Conservation (phyloP, 2,329 filamentous ascomycete genomes). For the Phaeosphaeriaceae sp. region DNA sequence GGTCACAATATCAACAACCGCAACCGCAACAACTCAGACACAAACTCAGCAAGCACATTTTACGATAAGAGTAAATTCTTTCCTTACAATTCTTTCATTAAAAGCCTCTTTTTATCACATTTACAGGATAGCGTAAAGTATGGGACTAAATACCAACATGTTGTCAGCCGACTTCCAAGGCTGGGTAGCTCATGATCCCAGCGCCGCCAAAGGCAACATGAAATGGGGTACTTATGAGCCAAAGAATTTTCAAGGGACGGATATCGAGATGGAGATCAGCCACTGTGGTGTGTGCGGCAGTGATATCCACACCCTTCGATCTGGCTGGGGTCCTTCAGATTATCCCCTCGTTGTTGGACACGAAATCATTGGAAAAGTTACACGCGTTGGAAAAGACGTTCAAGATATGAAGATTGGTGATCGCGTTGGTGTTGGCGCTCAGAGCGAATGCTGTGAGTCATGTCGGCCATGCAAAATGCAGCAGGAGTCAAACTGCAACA, state of each 20-base stretch:
- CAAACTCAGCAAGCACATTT: too few species aligned
- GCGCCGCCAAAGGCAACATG: slow-evolving; percentile 61
- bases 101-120: background rate
- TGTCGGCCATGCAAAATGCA: slow-evolving; percentile 56
- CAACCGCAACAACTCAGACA: too few species aligned
- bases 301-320: slow-evolving; percentile 45
- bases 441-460: slow-evolving; percentile 56
- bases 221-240: slow-evolving; percentile 56
- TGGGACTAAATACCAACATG: slow-evolving; percentile 38
- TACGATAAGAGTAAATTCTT: too few species aligned
- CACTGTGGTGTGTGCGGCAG: slow-evolving; percentile 51
- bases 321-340: slow-evolving; percentile 57
- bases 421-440: slow-evolving; percentile 61
- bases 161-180: slow-evolving; percentile 55
- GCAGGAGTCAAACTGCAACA: slow-evolving; percentile 54
- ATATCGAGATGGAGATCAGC: slow-evolving; percentile 53
- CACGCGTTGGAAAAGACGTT: slow-evolving; percentile 50
- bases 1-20: too few species aligned
- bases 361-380: slow-evolving; percentile 49
- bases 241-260: slow-evolving; percentile 68
- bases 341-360: slow-evolving; percentile 54
- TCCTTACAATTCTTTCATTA: background rate
- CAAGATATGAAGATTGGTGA: slow-evolving; percentile 66
- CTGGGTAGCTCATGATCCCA: slow-evolving; percentile 61
- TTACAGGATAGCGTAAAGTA: slow-evolving; percentile 12